Conservation (phyloP, 495 filamentous ascomycete genomes). For the Xylaria palmicola region DNA sequence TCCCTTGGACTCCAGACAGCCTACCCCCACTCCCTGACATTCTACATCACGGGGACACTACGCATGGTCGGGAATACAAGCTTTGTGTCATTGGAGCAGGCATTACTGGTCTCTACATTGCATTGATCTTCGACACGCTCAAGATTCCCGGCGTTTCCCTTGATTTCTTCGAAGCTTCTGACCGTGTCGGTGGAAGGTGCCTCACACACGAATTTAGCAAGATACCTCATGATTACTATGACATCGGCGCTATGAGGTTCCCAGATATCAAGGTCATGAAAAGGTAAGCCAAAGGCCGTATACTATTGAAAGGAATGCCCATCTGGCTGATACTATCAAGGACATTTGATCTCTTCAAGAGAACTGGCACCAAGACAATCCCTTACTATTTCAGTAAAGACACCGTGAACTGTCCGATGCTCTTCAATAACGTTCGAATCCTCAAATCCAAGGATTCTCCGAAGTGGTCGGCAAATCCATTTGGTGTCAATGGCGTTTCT, state of each 20-base stretch:
- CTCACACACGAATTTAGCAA: constrained; percentile 33
- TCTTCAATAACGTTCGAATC: constrained; percentile 21
- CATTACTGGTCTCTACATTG: constrained; percentile 37
- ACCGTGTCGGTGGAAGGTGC: constrained; percentile 31
- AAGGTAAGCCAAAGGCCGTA: background rate
- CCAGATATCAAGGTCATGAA: constrained; percentile 32
- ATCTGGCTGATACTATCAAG: background rate
- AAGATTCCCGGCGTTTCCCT: constrained; percentile 20
- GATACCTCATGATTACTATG: constrained; percentile 39
- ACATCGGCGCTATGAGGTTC: constrained; percentile 46
- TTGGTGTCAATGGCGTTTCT: background rate
- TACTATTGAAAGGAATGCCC: background rate
- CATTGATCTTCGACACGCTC: constrained; percentile 35
- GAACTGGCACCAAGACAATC: constrained; percentile 6
- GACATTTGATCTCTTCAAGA: constrained; percentile 21
- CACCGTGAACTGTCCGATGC: constrained; percentile 5
- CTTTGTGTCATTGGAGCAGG: constrained; percentile 45
- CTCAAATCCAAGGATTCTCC: background rate
- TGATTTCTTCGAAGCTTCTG: constrained; percentile 25
- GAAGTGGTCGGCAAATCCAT: background rate
- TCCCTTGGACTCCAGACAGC: background rate
- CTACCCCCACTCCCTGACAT: background rate
- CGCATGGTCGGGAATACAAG: background rate
- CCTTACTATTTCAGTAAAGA: constrained; percentile 22
- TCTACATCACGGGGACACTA: background rate